Evolutionary conservation across 225 moss, liverwort and hornwort genomes (phyloP).

Genomic region (Bryoerythrophyllum caledonicum): DNA sequence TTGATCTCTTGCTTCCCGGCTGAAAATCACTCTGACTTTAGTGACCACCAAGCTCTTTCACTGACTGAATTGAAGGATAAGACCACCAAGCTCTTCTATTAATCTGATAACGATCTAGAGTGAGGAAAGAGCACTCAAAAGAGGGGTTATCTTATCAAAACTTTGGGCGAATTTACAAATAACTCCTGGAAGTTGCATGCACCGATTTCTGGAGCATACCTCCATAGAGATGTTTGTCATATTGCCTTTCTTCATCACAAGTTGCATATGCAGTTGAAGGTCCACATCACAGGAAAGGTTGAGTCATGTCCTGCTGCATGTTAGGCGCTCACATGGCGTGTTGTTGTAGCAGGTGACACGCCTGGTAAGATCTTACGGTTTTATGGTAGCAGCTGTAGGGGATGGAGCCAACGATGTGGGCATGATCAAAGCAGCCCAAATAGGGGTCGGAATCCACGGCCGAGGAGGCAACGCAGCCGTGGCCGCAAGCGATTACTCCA

Average conservation of each 20-base stretch:
- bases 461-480: slow-evolving; percentile 88
- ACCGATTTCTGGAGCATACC: not conserved
- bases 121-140: too few species aligned
- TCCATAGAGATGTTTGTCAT: not conserved
- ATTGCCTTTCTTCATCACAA: not conserved
- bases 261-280: slow-evolving; percentile 9
- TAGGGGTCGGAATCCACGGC: slow-evolving; percentile 86
- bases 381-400: slow-evolving; percentile 61
- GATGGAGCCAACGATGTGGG: slow-evolving; percentile 97
- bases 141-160: too few species aligned
- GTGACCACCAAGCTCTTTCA: too few species aligned
- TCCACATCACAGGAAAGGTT: not conserved
- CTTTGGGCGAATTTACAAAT: too few species aligned
- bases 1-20: too few species aligned
- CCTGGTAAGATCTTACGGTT: slow-evolving; percentile 69
- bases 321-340: not conserved
- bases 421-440: slow-evolving; percentile 92
- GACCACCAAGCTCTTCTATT: too few species aligned
- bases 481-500: slow-evolving; percentile 80
- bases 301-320: not conserved
- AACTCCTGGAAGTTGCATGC: not conserved
- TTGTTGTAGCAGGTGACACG: slow-evolving; percentile 55
- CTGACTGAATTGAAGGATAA: too few species aligned
- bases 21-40: too few species aligned
- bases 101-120: too few species aligned